A percentile compares a stretch with the other conserved stretches of the same genome.
These are phyloP conservation scores for Penicillium longicatenatum DNA, from an alignment of 495 filamentous ascomycete genomes.

Conservation along the genomic window DNA sequence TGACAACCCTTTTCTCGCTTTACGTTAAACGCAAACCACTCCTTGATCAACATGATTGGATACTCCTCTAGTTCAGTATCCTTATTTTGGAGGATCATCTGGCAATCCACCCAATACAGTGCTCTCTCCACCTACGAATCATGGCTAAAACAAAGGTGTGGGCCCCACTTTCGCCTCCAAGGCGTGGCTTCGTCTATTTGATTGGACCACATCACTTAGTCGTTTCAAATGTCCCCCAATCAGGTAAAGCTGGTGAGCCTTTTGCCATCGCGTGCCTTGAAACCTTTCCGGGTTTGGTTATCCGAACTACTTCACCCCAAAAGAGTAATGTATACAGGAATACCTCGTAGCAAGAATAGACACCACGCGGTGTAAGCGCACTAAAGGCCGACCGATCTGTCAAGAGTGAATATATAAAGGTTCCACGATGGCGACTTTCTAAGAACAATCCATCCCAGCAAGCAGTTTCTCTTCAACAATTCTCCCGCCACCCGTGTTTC, in stretches of 20 bases:
- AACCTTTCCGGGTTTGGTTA: background rate
- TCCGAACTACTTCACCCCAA: slow-evolving; percentile 1
- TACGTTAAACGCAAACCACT: background rate
- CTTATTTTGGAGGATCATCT: background rate
- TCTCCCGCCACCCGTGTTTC: background rate
- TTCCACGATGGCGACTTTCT: background rate
- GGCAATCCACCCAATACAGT: background rate
- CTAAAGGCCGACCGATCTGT: background rate
- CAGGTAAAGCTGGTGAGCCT: background rate
- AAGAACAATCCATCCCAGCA: background rate
- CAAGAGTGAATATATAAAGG: background rate
- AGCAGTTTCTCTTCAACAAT: background rate
- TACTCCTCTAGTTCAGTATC: background rate
- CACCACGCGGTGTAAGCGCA: background rate
- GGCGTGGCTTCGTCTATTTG: background rate
- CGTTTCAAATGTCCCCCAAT: background rate
- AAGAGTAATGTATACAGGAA: background rate
- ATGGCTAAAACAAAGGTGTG: background rate
- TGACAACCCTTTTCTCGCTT: background rate
- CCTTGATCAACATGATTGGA: background rate
- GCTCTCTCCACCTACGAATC: background rate
- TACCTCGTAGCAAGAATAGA: background rate
- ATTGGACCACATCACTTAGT: background rate
- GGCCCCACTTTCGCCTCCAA: background rate
- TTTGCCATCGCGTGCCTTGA: background rate